A percentile compares a stretch with the other conserved stretches of the same genome.
Evolutionary conservation across 2,329 filamentous ascomycete genomes (phyloP).

Genomic region (Aspergillus calidoustus): DNA sequence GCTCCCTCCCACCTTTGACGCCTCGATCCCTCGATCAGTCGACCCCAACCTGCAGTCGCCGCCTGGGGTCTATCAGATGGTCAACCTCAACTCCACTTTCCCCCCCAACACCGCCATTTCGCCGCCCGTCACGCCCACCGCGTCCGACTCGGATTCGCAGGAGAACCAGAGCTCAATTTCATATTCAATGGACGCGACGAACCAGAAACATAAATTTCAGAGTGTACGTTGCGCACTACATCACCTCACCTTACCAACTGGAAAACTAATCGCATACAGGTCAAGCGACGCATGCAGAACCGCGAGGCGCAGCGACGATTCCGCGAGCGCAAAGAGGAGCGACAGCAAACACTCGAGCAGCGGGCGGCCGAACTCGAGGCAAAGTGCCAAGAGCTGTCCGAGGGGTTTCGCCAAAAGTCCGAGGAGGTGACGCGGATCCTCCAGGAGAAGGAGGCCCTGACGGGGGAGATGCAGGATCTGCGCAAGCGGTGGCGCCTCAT

Average conservation of each 20-base stretch:
- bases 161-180: neutral
- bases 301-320: neutral
- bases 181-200: neutral
- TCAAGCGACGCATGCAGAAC: neutral
- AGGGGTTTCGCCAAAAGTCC: neutral
- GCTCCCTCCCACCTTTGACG: neutral
- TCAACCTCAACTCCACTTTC: neutral
- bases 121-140: neutral
- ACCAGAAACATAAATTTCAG: neutral
- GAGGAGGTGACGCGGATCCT: neutral
- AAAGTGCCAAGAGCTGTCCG: neutral
- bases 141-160: neutral
- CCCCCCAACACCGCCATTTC: neutral
- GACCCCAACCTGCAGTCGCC: neutral
- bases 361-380: neutral
- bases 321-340: neutral
- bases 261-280: neutral
- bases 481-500: neutral
- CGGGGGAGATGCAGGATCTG: neutral
- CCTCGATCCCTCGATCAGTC: neutral
- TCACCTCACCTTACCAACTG: too few species aligned
- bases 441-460: neutral
- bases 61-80: neutral
- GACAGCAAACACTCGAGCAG: neutral
- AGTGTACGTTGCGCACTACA: neutral